phyloP scores from a whole-genome alignment of 768 basidiomycete species.

The Peribolospora baueri region DNA sequence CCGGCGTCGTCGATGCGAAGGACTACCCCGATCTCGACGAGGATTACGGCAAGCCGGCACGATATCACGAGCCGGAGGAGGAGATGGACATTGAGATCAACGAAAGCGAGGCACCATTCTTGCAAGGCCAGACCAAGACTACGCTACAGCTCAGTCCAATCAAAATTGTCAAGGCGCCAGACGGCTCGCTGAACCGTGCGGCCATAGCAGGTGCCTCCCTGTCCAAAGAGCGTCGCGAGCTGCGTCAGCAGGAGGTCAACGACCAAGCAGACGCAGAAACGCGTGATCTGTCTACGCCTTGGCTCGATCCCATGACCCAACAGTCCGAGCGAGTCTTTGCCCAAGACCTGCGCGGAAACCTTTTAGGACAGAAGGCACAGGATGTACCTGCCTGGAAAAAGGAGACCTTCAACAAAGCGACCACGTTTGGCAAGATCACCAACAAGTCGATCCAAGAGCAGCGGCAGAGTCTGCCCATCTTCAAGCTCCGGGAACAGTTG shows the following conservation, averaged over 20 bases:
- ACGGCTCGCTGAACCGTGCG: conserved; percentile 86
- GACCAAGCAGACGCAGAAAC: conserved; percentile 84
- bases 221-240: conserved; percentile 80
- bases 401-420: conserved; percentile 77
- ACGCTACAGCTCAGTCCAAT: conserved; percentile 89
- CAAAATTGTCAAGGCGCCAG: conserved; percentile 94
- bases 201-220: conserved; percentile 80
- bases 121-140: conserved; percentile 85
- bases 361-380: conserved; percentile 57
- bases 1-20: conserved; percentile 68
- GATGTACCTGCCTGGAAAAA: conserved; percentile 80
- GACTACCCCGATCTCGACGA: conserved; percentile 88
- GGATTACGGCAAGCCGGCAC: conserved; percentile 31
- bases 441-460: conserved; percentile 78
- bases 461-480: conserved; percentile 70
- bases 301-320: conserved; percentile 94
- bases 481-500: conserved; percentile 71
- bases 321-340: conserved; percentile 70
- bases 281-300: conserved; percentile 81
- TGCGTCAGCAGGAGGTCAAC: conserved; percentile 80
- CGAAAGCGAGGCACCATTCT: conserved; percentile 88
- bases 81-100: conserved; percentile 91
- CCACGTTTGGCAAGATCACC: conserved; percentile 85
- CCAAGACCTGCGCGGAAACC: conserved; percentile 52
- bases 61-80: conserved; percentile 47